Evolutionary conservation across 495 filamentous ascomycete genomes (phyloP).

Genomic region (Saxophila tyrrhenica): DNA sequence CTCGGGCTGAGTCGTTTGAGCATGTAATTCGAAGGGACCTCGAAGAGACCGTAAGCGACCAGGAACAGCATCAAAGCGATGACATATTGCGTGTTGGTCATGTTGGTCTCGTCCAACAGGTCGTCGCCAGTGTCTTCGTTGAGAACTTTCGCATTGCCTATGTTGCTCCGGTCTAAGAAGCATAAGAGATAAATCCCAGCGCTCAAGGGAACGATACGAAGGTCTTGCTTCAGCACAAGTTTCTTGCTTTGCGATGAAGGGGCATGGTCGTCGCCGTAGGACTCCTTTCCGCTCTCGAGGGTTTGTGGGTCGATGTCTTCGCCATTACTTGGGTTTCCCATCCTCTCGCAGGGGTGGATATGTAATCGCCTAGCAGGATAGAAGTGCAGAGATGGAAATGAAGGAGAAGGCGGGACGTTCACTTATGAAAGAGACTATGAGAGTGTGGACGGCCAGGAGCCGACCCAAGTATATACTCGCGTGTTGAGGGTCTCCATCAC

Average conservation of each 20-base stretch:
- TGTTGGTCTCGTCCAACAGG: constrained; percentile 49
- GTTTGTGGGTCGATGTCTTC: background rate
- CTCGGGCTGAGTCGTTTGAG: constrained; percentile 53
- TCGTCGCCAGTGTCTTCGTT: constrained; percentile 49
- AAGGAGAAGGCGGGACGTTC: too few species aligned
- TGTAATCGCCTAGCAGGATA: too few species aligned
- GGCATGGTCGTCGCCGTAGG: background rate
- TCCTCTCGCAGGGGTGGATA: too few species aligned
- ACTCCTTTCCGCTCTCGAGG: background rate
- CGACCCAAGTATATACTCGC: too few species aligned
- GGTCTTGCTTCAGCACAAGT: background rate
- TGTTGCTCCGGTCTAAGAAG: background rate
- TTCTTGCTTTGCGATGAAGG: background rate
- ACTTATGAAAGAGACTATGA: too few species aligned
- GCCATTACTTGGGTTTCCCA: background rate
- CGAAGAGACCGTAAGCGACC: constrained; percentile 46
- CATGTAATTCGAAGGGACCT: constrained; percentile 58
- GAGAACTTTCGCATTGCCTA: constrained; percentile 51
- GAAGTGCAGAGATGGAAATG: too few species aligned
- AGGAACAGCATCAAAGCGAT: constrained; percentile 35
- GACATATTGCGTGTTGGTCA: constrained; percentile 21
- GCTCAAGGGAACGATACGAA: constrained; percentile 4
- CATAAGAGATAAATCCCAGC: constrained; percentile 24
- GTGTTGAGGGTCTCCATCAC: too few species aligned
- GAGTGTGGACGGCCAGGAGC: too few species aligned